These are phyloP conservation scores for Ascochyta clinopodiicola DNA, from an alignment of 2,329 filamentous ascomycete genomes.

Conservation along the genomic window DNA sequence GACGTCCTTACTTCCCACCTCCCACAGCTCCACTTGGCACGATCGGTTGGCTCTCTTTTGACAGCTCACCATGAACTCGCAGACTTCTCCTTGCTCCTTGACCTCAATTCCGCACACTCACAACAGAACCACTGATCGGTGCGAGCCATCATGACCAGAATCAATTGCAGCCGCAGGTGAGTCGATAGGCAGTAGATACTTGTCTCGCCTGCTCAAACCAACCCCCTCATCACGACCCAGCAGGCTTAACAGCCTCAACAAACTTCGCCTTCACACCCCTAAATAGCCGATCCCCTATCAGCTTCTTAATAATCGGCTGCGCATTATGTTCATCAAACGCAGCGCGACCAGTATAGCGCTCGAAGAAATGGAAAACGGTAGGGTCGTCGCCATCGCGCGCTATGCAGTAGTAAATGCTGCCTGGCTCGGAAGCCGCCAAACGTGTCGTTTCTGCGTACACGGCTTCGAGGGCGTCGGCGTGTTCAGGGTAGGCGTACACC, in stretches of 20 bases:
- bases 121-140: too few relatives aligned
- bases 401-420: constrained; percentile 14
- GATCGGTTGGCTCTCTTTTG: too few relatives aligned
- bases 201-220: background rate
- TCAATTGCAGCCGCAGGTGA: too few relatives aligned
- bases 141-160: too few relatives aligned
- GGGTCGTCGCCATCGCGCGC: constrained; percentile 9
- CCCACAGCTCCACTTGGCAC: too few relatives aligned
- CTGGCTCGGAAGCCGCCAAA: constrained; percentile 8
- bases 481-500: constrained; percentile 11
- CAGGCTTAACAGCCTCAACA: constrained; percentile 12
- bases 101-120: too few relatives aligned
- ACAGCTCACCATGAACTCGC: too few relatives aligned
- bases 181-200: too few relatives aligned
- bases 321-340: constrained; percentile 12
- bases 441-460: constrained; percentile 13
- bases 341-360: constrained; percentile 7
- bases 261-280: constrained; percentile 13
- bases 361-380: constrained; percentile 11
- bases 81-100: too few relatives aligned
- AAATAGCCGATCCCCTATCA: constrained; percentile 1
- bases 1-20: too few relatives aligned
- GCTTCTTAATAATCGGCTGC: constrained; percentile 9
- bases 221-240: background rate
- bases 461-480: constrained; percentile 13